phyloP scores from a whole-genome alignment of 129 eudicot genomes.

The Flaveria brownii region DNA sequence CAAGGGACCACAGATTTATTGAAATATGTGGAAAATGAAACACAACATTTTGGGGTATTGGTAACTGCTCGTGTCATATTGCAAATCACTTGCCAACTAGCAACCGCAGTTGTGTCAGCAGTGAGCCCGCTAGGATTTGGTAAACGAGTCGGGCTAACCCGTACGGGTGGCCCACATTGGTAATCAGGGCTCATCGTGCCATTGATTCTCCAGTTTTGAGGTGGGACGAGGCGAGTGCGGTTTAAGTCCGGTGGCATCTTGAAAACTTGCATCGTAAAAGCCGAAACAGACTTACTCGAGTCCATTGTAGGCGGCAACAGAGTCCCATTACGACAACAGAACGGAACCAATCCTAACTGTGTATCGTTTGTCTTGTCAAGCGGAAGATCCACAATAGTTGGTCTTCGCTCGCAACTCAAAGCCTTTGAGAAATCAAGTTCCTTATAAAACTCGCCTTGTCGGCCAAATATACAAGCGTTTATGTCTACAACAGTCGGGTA shows the following conservation, averaged over 20 bases:
- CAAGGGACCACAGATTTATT: constrained; percentile 64
- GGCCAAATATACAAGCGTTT: constrained; percentile 57
- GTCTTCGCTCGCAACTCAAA: constrained; percentile 55
- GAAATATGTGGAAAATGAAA: constrained; percentile 62
- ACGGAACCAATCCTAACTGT: constrained; percentile 53
- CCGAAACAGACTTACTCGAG: constrained; percentile 43
- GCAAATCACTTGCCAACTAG: constrained; percentile 72
- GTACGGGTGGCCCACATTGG: constrained; percentile 54
- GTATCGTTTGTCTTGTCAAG: constrained; percentile 53
- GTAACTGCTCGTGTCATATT: constrained; percentile 35
- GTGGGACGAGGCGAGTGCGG: constrained; percentile 55
- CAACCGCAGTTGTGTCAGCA: constrained; percentile 45
- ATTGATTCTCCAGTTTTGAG: constrained; percentile 60
- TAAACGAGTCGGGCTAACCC: constrained; percentile 50
- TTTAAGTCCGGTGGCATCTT: constrained; percentile 70
- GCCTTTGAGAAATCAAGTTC: constrained; percentile 58
- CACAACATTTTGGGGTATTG: constrained; percentile 58
- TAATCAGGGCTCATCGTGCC: constrained; percentile 49
- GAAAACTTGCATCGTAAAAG: constrained; percentile 60
- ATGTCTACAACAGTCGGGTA: constrained; percentile 53
- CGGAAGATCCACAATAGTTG: constrained; percentile 73
- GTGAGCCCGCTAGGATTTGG: constrained; percentile 57
- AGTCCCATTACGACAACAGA: constrained; percentile 69
- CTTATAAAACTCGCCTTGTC: constrained; percentile 51
- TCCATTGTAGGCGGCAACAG: constrained; percentile 58